Base-by-base conservation (phyloP, 2,329 filamentous ascomycete species). In the Epichloe aotearoae region DNA sequence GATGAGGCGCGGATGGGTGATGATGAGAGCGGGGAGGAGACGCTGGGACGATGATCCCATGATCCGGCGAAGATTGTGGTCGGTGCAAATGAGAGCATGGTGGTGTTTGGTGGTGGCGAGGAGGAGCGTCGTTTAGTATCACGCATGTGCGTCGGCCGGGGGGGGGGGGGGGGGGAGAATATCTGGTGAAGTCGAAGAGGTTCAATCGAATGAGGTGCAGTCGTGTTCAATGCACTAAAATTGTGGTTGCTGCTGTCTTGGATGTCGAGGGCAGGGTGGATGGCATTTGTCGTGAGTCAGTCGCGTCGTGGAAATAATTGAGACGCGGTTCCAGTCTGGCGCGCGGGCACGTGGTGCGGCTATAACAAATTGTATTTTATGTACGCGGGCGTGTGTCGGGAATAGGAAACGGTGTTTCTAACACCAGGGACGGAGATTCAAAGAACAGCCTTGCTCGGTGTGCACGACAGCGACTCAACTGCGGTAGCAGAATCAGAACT, bases 11-110 rank as follows among this genome's bases (percentile, higher is more conserved):
- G 75, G 49, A 79, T 63, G 12, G 78, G 77, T 3, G 77, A 80
- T 2, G 78, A 82, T 3, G 79, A 79, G 4, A 80, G 73, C 5
- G 77, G 78, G 46, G 79, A 82, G 1, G 79, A 66, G 33, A 73
- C 65, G 37, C 64, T 54, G 2, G 78, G 77, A 15, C 70, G 70
- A 62, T 73, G 63, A 46, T 70, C 65, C 63, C 72, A 73, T 34
- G 65, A 61, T 51, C 66, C 63, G 47, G 68, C 66, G 59, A 74
- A 72, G 46, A 69, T 65, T 17, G 73, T 69, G n/a, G 69, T 58
- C 37, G 67, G 60, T 8, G 69, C 61, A 53, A 71, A 62, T n/a
- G 69, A 68, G 56, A 72, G 63, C 70, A 73, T 73, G 34, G 57
- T 64, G 50, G 53, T 41, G 46, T 48, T 51, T 53, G 60, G 37